Base-by-base conservation (phyloP, 1,284 basidiomycete species). In the Pseudozyma pruni region DNA sequence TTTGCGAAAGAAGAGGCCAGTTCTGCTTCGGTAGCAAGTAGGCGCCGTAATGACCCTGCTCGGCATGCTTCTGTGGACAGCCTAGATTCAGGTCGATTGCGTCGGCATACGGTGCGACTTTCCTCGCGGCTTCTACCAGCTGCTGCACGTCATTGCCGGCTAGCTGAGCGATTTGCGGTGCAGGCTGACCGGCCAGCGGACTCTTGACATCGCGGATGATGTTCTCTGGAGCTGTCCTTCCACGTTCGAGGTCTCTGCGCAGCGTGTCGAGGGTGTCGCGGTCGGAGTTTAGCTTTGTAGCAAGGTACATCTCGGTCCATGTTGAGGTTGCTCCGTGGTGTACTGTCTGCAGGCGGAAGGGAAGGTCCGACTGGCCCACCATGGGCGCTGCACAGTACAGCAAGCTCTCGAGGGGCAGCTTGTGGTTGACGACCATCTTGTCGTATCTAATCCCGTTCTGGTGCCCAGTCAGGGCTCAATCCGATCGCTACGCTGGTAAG, bases 1-100 rank as follows among this genome's bases (percentile, higher is more conserved):
- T 87, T 41, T 83, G 75, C 69, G 88, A 84, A 0, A 90, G 86
- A 13, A 89, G 75, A 2, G 87, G 86, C 90, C 90, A 90, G 59
- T 91, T 79, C 34, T 86, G 87, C 72, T 87, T 87, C 14, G 85
- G 85, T 8, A 91, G 85, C 11, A 91, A 84, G 77, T 91, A 91
- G 17, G 88, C 90, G 8, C 90, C 90, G 75, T 86, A 90, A 67
- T 89, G 89, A 10, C 86, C 87, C 38, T 89, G 86, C 35, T 85
- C 84, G 2, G 90, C 90, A 31, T 86, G 85, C 47, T 89, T 87
- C 72, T 90, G 90, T 16, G 90, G 90, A 79, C 90, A 91, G 20
- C 90, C 86, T 10, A 88, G 81, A 60, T 88, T 88, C 48, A 88
- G 71, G 75, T 88, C 87, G 85, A 72, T 55, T 53, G 83, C 49